A percentile compares a stretch with the other conserved stretches of the same genome.
Conservation (phyloP, 1,284 basidiomycete genomes). For the Mycosarcoma maydis region DNA sequence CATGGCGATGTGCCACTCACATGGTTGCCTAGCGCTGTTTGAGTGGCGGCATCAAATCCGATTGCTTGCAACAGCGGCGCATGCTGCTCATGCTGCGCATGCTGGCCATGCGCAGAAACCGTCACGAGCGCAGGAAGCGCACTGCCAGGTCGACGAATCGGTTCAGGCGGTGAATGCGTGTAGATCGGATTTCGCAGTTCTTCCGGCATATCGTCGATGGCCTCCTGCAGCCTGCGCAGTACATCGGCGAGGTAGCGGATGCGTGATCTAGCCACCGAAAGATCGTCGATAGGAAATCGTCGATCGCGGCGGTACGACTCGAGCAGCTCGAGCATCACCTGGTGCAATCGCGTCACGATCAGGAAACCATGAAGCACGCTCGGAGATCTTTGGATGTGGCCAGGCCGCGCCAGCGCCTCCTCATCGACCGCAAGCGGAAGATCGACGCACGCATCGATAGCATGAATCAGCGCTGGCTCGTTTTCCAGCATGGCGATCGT, state of each 20-base stretch:
- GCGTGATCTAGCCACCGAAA: slow-evolving; percentile 15
- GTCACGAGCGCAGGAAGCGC: slow-evolving; percentile 21
- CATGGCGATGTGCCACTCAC: slow-evolving; percentile 23
- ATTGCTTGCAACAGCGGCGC: slow-evolving; percentile 37
- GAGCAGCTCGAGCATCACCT: slow-evolving; percentile 46
- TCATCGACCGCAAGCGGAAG: slow-evolving; percentile 51
- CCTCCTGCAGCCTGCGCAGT: slow-evolving; percentile 15
- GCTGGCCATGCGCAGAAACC: slow-evolving; percentile 3
- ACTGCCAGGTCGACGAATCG: slow-evolving; percentile 17
- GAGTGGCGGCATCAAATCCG: slow-evolving; percentile 30
- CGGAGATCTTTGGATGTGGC: slow-evolving; percentile 16
- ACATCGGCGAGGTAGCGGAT: slow-evolving; percentile 33
- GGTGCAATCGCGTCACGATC: slow-evolving; percentile 46
- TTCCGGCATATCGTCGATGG: slow-evolving; percentile 47
- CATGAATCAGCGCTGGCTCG: slow-evolving; percentile 47
- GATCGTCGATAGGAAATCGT: slow-evolving; percentile 35
- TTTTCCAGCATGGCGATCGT: slow-evolving; percentile 51
- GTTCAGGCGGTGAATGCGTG: slow-evolving; percentile 27
- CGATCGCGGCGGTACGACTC: slow-evolving; percentile 47
- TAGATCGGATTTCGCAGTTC: slow-evolving; percentile 34
- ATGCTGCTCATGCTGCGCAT: slow-evolving; percentile 10
- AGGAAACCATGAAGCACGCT: slow-evolving; percentile 47
- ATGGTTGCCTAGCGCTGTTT: slow-evolving; percentile 31
- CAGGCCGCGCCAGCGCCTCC: slow-evolving; percentile 26
- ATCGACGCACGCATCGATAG: slow-evolving; percentile 46